Base-by-base conservation (phyloP, 441 rosid genomes). In the Populus hybrid region DNA sequence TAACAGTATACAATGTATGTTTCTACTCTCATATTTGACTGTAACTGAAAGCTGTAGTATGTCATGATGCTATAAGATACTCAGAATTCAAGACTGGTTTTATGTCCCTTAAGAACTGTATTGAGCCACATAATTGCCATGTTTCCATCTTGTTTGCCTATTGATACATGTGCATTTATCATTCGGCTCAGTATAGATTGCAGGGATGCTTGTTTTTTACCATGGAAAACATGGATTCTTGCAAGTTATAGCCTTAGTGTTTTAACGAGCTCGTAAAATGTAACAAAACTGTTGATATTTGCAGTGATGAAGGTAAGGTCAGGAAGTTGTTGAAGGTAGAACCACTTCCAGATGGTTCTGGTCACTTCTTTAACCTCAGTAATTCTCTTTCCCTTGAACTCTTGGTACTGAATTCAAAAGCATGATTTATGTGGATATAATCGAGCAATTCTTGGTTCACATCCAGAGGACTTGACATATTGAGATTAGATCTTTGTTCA, bases 341-440 rank as follows among this genome's bases (percentile, higher is more conserved):
- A 83, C 99, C 99, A 14, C 90, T 95, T 28, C 97, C 97, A 63
- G 98, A 95, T 88, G 97, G 98, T 66, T 89, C 98, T 18, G 99
- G 99, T 72, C 93, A 90, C 86, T 92, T 93, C 88, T 95, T 93
- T 84, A 95, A 93, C 85, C 91, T 95, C 78, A 88, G 99, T 95
- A 91, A 86, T 80, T 8, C 53, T 82, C 86, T 56, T 84, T 74
- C 64, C 75, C 72, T 61, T 79, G 26, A 64, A 73, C 74, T 71
- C 75, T 50, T 77, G 64, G 45, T 61, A 53, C 56, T 72, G 42
- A 78, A 36, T 72, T 73, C 67, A 70, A 35, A 67, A 28, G 31
- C 73, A 64, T 78, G 72, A 31, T n/a, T 29, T 63, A 42, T 64
- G 64, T 75, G 74, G 71, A 53, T 56, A 18, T 72, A 45, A 69